Conservation (phyloP, 495 filamentous ascomycete genomes). For the Platismatia glauca region DNA sequence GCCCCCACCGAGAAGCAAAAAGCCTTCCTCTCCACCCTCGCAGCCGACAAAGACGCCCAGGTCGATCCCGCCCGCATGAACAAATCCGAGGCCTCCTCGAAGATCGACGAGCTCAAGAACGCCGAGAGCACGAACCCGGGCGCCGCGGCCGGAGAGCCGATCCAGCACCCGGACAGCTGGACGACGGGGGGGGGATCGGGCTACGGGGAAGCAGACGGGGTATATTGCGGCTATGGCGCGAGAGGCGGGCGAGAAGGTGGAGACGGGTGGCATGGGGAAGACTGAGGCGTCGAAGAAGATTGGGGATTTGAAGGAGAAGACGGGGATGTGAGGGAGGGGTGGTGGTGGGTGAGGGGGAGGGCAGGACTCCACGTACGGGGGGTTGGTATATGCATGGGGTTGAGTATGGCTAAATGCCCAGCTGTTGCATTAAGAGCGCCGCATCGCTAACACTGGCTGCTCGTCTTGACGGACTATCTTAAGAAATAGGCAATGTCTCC, state of each 20-base stretch:
- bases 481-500: no score
- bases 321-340: slow-evolving; percentile 19
- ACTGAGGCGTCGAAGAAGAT: slow-evolving; percentile 26
- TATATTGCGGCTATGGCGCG: slow-evolving; percentile 25
- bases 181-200: slow-evolving; percentile 21
- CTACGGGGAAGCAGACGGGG: slow-evolving; percentile 24
- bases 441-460: no score
- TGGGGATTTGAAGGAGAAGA: slow-evolving; percentile 26
- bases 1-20: slow-evolving; percentile 22
- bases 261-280: slow-evolving; percentile 25
- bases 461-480: no score
- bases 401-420: no score
- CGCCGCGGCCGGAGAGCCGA: slow-evolving; percentile 14
- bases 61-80: slow-evolving; percentile 19
- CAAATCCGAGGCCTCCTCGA: slow-evolving; percentile 22
- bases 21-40: slow-evolving; percentile 22
- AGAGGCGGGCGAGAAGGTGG: slow-evolving; percentile 21
- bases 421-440: no score
- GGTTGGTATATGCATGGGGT: no score
- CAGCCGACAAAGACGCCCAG: slow-evolving; percentile 15
- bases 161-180: slow-evolving; percentile 22
- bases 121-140: slow-evolving; percentile 15
- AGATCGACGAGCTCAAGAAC: slow-evolving; percentile 26
- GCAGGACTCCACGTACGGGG: no score
- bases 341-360: no score